Conservation (phyloP, 176 grass and related monocot genomes). For the Paspalum vaginatum region DNA sequence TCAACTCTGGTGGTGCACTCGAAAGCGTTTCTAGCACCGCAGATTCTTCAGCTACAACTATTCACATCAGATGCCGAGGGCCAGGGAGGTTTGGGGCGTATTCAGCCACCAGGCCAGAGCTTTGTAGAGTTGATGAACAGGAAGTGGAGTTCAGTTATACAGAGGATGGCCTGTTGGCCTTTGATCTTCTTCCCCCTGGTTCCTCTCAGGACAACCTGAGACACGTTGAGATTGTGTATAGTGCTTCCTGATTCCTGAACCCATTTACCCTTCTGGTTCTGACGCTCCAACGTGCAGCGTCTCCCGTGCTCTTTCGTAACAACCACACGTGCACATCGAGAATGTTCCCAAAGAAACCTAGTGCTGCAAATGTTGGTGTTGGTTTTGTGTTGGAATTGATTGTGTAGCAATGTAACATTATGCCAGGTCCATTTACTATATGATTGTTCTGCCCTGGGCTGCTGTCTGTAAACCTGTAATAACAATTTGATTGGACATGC, state of each 20-base stretch:
- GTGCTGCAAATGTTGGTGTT: neutral
- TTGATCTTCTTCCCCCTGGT: constrained; percentile 31
- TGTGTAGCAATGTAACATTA: neutral
- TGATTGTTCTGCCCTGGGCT: neutral
- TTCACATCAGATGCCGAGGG: constrained; percentile 47
- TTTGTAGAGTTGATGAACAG: constrained; percentile 40
- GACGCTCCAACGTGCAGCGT: neutral
- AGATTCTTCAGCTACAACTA: constrained; percentile 28
- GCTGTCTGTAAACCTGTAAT: neutral
- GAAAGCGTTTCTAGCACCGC: neutral
- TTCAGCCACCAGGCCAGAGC: constrained; percentile 35
- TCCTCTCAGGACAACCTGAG: neutral
- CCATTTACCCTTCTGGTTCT: neutral
- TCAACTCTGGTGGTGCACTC: constrained; percentile 60
- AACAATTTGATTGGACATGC: neutral
- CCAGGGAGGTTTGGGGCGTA: constrained; percentile 55
- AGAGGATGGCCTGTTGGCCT: constrained; percentile 34
- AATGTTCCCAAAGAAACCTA: too few relatives aligned
- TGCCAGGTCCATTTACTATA: neutral
- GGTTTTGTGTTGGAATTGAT: neutral
- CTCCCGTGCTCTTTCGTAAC: neutral
- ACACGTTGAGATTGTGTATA: constrained; percentile 39
- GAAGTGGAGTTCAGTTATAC: constrained; percentile 46
- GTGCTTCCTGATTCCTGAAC: constrained; percentile 31
- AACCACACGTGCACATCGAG: neutral